Base-by-base conservation (phyloP, 371 early-diverging fungal species). In the Mucor velutinosus region DNA sequence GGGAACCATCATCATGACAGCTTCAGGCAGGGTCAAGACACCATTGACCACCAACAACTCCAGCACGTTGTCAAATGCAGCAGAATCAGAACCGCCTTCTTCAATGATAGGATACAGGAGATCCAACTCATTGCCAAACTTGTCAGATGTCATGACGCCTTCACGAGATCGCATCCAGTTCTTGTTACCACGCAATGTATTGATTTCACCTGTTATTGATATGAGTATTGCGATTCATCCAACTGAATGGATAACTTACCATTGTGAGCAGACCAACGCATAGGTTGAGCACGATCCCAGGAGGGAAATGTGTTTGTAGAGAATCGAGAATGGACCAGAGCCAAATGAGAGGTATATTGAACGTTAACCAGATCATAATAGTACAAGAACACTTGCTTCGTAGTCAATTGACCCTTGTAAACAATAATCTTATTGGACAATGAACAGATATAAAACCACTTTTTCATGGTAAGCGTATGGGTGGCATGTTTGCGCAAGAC, bases 151-250 rank as follows among this genome's bases (percentile, higher is more conserved):
- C 89, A 98, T 92, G 68, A 95, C 88, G 58, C 98, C 97, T 80
- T 97, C 97, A 53, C 97, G 92, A 47, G 99, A 95, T 29, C 96
- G 90, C 97, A 97, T 97, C 97, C 97, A 97, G 85, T 97, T 97
- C 80, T 95, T 97, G 87, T 98, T 98, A 41, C 99, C 99, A 61
- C 96, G 91, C 32, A 98, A 85, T 3, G 99, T 97, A 76, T 98
- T 98, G 75, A 98, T 98, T 79, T 98, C 98, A 77, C 94, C 93
- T 93, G 76, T 15, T 62, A 32, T 25, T n/a, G n/a, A n/a, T n/a
- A n/a, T n/a, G n/a, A n/a, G n/a, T n/a, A n/a, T n/a, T n/a, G n/a
- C n/a, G n/a, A n/a, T n/a, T n/a, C n/a, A n/a, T n/a, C n/a, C n/a
- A n/a, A n/a, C n/a, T n/a, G n/a, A n/a, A n/a, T n/a, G n/a, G n/a